These are phyloP conservation scores for Morella rubra DNA, from an alignment of 306 rosid species.

Conservation along the genomic window DNA sequence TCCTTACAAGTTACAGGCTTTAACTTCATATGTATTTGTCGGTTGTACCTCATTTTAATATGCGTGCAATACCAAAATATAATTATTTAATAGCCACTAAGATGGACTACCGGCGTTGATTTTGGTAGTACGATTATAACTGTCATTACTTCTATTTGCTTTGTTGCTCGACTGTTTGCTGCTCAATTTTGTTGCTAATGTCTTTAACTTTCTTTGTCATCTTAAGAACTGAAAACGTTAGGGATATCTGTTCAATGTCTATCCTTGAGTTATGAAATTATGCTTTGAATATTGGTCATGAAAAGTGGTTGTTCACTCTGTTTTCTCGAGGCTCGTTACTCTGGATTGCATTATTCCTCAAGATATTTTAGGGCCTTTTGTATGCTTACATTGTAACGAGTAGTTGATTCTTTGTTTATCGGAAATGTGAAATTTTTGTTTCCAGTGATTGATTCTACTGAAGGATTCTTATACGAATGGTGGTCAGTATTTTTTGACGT, in stretches of 20 bases:
- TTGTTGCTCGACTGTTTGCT: not conserved
- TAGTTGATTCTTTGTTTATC: constrained; percentile 17
- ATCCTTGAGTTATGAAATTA: not conserved
- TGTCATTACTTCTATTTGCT: not conserved
- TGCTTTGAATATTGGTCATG: not conserved
- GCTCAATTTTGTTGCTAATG: not conserved
- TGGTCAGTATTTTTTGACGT: constrained; percentile 48
- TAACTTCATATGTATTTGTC: not conserved
- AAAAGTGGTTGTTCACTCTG: not conserved
- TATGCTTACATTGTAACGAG: constrained; percentile 9
- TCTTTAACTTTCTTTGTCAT: not conserved
- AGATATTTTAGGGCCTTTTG: not conserved
- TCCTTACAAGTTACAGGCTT: not conserved
- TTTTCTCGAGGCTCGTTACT: not conserved
- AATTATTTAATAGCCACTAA: not conserved
- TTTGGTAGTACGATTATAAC: not conserved
- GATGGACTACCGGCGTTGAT: not conserved
- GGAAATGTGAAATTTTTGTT: constrained; percentile 7
- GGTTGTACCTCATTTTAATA: not conserved
- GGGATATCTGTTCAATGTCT: not conserved
- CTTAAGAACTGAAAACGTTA: not conserved
- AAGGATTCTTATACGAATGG: constrained; percentile 61
- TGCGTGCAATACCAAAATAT: not conserved
- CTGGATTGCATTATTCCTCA: not conserved
- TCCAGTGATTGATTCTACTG: constrained; percentile 35